These are phyloP conservation scores for Malus asiatica DNA, from an alignment of 306 rosid species.

Conservation along the genomic window DNA sequence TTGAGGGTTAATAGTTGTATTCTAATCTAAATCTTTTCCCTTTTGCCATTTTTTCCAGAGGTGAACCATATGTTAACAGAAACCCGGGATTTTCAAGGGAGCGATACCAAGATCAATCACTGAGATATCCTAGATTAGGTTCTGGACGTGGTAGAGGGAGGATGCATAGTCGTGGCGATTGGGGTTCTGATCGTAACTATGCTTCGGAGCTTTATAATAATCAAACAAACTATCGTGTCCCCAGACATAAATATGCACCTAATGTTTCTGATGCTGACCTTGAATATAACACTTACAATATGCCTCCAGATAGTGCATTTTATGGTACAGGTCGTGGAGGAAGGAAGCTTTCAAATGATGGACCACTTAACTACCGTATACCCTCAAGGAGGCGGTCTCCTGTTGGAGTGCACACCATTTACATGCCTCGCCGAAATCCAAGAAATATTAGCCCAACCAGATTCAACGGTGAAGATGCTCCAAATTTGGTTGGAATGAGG, in stretches of 20 bases:
- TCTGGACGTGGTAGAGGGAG: conserved; percentile 73
- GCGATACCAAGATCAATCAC: conserved; percentile 54
- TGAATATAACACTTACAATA: conserved; percentile 46
- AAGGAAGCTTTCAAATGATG: conserved; percentile 57
- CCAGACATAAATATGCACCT: conserved; percentile 61
- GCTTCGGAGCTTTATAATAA: conserved; percentile 54
- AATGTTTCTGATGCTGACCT: conserved; percentile 38
- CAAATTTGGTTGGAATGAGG: conserved; percentile 56
- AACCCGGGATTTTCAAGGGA: conserved; percentile 58
- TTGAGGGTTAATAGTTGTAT: background rate
- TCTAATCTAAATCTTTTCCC: conserved; percentile 4
- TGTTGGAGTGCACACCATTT: conserved; percentile 40
- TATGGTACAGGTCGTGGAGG: conserved; percentile 56
- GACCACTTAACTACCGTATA: conserved; percentile 32
- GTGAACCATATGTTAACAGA: conserved; percentile 46
- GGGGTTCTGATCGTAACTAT: conserved; percentile 59
- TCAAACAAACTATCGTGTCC: conserved; percentile 49
- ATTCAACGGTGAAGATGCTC: conserved; percentile 45
- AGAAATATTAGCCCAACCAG: conserved; percentile 61
- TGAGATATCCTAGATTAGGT: conserved; percentile 55
- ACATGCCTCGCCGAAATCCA: conserved; percentile 51
- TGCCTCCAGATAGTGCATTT: conserved; percentile 47
- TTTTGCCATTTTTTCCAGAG: conserved; percentile 47
- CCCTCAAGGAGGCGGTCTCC: conserved; percentile 73
- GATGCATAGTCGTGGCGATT: conserved; percentile 38